Percentiles rank a stretch among this genome's conserved stretches.
phyloP scores from a whole-genome alignment of 805 yeast genomes.

The Candida silvicultrix region DNA sequence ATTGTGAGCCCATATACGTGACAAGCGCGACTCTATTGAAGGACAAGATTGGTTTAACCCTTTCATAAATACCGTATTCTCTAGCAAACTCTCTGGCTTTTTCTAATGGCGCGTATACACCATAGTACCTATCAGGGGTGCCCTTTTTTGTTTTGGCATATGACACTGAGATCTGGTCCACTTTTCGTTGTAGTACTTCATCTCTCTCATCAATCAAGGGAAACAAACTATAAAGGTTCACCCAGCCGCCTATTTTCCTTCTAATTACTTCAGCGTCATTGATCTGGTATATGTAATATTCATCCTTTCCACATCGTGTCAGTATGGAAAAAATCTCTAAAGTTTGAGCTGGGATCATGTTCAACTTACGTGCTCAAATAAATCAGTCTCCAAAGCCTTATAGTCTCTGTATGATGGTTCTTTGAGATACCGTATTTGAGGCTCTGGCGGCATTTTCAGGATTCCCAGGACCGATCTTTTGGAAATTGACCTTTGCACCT shows the following conservation, averaged over 20 bases:
- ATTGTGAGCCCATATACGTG: constrained; percentile 16
- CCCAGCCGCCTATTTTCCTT: constrained; percentile 19
- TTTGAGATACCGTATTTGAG: neutral
- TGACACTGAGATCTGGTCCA: constrained; percentile 1
- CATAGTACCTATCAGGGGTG: constrained; percentile 4
- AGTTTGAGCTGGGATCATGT: neutral
- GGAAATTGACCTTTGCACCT: neutral
- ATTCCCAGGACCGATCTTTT: neutral
- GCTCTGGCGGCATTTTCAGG: neutral
- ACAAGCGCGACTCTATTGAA: constrained; percentile 22
- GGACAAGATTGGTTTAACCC: constrained; percentile 14
- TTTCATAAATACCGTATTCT: constrained; percentile 8
- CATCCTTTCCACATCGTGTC: neutral
- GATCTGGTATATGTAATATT: constrained; percentile 8
- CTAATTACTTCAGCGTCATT: constrained; percentile 5
- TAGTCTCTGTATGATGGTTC: neutral
- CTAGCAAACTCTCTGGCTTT: constrained; percentile 18
- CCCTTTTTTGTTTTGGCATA: neutral
- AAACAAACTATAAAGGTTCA: constrained; percentile 13
- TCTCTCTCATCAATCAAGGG: neutral
- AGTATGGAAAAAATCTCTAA: neutral
- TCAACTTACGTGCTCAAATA: neutral
- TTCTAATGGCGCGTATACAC: constrained; percentile 19
- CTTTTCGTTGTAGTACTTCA: constrained; percentile 2
- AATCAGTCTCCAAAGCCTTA: neutral